Evolutionary conservation across 164 flowering plant species (phyloP).

Genomic region (Warburgia ugandensis): DNA sequence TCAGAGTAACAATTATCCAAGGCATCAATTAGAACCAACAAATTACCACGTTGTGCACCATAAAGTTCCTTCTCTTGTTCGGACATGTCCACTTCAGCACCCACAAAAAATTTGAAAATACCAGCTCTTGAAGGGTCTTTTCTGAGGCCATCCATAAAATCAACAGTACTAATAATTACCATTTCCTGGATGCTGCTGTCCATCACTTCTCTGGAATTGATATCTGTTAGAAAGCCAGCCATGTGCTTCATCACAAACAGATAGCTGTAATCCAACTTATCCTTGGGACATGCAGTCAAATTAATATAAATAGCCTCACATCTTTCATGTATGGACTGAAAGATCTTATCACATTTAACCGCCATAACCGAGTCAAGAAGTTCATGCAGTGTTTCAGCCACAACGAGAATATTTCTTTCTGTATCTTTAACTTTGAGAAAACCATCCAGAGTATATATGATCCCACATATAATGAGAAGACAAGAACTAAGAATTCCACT

Average conservation of each 20-base stretch:
- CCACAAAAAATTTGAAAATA: conserved; percentile 52
- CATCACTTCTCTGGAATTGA: conserved; percentile 27
- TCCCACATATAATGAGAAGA: conserved; percentile 49
- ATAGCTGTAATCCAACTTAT: conserved; percentile 29
- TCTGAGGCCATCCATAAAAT: conserved; percentile 44
- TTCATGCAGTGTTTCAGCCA: conserved; percentile 33
- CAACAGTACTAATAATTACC: conserved; percentile 43
- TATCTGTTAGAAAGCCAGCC: conserved; percentile 44
- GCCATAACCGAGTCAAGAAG: conserved; percentile 65
- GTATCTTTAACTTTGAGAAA: conserved; percentile 36
- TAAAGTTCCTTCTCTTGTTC: conserved; percentile 37
- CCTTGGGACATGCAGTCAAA: conserved; percentile 31
- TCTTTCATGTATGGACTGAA: conserved; percentile 47
- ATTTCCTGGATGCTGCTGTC: conserved; percentile 43
- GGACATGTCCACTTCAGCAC: conserved; percentile 33
- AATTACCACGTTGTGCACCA: conserved; percentile 50
- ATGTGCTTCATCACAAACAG: conserved; percentile 57
- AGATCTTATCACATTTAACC: conserved; percentile 60
- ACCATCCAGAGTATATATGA: conserved; percentile 41
- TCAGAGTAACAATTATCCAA: conserved; percentile 62
- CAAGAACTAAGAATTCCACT: conserved; percentile 73
- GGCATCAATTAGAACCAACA: conserved; percentile 66
- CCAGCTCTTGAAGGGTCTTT: conserved; percentile 47
- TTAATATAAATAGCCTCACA: conserved; percentile 53
- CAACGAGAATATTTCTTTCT: conserved; percentile 22